phyloP scores from a whole-genome alignment of 2,329 filamentous ascomycete species.

The Cercospora brassicicola region DNA sequence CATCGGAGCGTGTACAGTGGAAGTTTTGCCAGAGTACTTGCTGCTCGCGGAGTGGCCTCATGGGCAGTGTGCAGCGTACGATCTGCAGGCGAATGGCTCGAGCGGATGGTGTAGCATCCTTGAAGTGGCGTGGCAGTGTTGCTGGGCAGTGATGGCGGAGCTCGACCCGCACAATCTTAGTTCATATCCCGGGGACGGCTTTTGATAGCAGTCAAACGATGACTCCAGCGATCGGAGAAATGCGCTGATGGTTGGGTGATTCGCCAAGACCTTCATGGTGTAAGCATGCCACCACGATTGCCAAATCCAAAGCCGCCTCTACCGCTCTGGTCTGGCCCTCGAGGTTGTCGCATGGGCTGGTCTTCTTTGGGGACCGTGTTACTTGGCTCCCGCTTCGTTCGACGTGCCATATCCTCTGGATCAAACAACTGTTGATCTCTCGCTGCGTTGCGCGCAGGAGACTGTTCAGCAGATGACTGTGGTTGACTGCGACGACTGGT shows the following conservation, averaged over 20 bases:
- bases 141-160: neutral
- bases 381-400: slow-evolving; percentile 54
- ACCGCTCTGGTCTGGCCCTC: slow-evolving; percentile 74
- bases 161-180: neutral
- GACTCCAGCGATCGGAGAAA: neutral
- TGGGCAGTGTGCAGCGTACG: neutral
- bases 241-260: neutral
- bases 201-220: neutral
- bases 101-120: neutral
- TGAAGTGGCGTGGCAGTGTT: neutral
- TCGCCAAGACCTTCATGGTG: neutral
- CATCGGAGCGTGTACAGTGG: neutral
- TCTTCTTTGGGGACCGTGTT: slow-evolving; percentile 57
- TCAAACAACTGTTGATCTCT: slow-evolving; percentile 70
- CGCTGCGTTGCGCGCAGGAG: slow-evolving; percentile 35
- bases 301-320: slow-evolving; percentile 77
- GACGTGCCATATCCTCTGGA: slow-evolving; percentile 62
- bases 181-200: neutral
- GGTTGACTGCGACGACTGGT: slow-evolving; percentile 40
- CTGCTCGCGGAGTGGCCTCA: neutral
- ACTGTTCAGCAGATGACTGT: slow-evolving; percentile 41
- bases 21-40: neutral
- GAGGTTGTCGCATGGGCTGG: slow-evolving; percentile 70
- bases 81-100: neutral
- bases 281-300: slow-evolving; percentile 55